These are phyloP conservation scores for Cutaneotrichosporon sp. DNA, from an alignment of 1,284 basidiomycete species.

Conservation along the genomic window DNA sequence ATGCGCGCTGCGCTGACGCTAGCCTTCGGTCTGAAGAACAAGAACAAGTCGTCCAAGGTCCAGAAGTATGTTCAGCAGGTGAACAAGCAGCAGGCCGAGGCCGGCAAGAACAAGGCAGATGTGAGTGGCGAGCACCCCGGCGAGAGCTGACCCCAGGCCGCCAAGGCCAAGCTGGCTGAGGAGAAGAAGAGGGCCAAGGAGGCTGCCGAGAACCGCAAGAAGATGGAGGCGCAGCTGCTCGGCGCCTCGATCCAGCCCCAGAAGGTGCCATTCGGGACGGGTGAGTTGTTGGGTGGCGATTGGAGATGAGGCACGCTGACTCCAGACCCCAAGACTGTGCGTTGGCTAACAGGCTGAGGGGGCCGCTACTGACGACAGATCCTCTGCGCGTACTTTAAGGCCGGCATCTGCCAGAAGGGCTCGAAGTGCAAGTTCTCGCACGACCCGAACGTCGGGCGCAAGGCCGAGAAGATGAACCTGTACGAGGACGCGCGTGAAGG, in stretches of 20 bases:
- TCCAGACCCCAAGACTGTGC: constrained; percentile 75
- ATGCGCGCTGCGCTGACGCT: not conserved
- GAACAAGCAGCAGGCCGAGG: constrained; percentile 65
- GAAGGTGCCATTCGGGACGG: constrained; percentile 91
- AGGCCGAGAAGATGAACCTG: constrained; percentile 94
- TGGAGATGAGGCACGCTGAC: constrained; percentile 12
- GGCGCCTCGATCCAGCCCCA: constrained; percentile 62
- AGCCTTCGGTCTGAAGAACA: constrained; percentile 90
- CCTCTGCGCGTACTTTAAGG: constrained; percentile 85
- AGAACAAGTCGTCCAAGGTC: constrained; percentile 93
- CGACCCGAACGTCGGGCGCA: constrained; percentile 81
- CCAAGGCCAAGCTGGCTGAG: constrained; percentile 82
- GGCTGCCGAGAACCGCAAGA: constrained; percentile 77
- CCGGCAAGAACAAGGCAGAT: constrained; percentile 75
- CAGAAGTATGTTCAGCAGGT: constrained; percentile 80
- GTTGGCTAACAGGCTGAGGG: not conserved
- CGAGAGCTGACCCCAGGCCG: constrained; percentile 54
- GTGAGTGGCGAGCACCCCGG: constrained; percentile 34
- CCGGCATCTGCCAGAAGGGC: constrained; percentile 83
- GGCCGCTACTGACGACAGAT: constrained; percentile 47
- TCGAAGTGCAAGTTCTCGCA: constrained; percentile 96
- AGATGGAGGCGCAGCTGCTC: constrained; percentile 79
- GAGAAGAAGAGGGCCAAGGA: constrained; percentile 72
- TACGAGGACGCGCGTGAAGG: constrained; percentile 84
- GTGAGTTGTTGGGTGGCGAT: constrained; percentile 51